Base-by-base conservation (phyloP, 2,329 filamentous ascomycete genomes). In the Talaromyces marneffei region DNA sequence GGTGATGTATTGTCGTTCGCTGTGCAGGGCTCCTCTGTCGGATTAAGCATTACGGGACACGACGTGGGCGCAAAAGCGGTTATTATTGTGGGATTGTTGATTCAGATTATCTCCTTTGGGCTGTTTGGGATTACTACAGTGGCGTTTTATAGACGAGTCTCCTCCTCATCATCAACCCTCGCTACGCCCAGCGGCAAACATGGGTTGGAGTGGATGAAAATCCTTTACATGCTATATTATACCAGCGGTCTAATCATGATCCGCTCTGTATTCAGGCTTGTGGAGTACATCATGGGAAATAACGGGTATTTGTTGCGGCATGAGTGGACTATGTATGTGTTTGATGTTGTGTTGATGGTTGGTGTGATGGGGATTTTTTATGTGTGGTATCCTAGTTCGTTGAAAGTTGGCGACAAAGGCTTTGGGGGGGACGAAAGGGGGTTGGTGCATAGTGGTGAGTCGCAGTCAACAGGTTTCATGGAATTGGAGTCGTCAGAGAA, bases 1-100 rank as follows among this genome's bases (percentile, higher is more conserved):
- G 69, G 71, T 1, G 71, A 73, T 57, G 68, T 72, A 3, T 18
- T 73, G 2, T 73, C 71, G 4, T 72, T 73, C 62, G 23, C 72
- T 18, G 69, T 72, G 66, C 71, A 73, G 27, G 35, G 14, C n/a
- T 37, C 35, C 2, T 37, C 35, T n/a, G 1, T 37, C 7, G 39
- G 39, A 2, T 20, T 42, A 18, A 42, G 39, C n/a, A 42, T 42
- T 42, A 42, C 18, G 18, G 39, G 18, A 10, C 9, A 42, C 18
- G 39, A 42, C 12, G 20, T 10, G 12, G n/a, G 39, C 39, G 39
- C 39, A 20, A 42, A 20, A 12, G 8, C 18, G 3, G n/a, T 42
- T 18, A 9, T 42, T 42, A 42, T 20, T 42, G 9, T 42, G 8
- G 39, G 39, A 12, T 5, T 42, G 18, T 42, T 42, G 9, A 20